A percentile compares a stretch with the other conserved stretches of the same genome.
These are phyloP conservation scores for Pseudoperonospora humuli DNA, from an alignment of 352 stramenopile species.

Conservation along the genomic window DNA sequence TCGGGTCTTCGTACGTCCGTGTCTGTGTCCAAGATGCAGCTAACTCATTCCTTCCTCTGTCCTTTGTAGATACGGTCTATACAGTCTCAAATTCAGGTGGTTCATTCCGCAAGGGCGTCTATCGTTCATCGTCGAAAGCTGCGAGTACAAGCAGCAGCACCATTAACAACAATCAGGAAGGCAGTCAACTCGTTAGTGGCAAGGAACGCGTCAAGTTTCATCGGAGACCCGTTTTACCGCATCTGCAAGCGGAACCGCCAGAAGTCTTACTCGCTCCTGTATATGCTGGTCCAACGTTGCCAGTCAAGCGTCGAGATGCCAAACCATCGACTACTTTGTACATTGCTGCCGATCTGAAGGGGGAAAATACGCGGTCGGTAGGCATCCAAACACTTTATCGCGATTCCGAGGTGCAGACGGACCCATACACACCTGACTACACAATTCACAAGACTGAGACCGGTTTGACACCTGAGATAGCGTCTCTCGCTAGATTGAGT, in stretches of 20 bases:
- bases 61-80: conserved; percentile 56
- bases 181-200: conserved; percentile 47
- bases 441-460: conserved; percentile 57
- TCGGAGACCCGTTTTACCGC: conserved; percentile 83
- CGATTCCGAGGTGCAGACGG: conserved; percentile 90
- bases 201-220: conserved; percentile 85
- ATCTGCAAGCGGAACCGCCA: conserved; percentile 78
- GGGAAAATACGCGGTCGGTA: conserved; percentile 52
- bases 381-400: conserved; percentile 89
- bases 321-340: conserved; percentile 6
- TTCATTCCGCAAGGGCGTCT: conserved; percentile 53
- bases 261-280: conserved; percentile 85
- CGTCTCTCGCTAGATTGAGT: conserved; percentile 66
- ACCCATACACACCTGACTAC: conserved; percentile 90
- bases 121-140: conserved; percentile 29
- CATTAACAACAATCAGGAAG: conserved; percentile 28
- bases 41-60: conserved; percentile 2
- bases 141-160: conserved; percentile 22
- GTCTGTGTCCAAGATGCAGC: neutral
- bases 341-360: conserved; percentile 31
- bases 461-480: conserved; percentile 68
- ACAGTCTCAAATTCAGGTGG: conserved; percentile 60
- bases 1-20: neutral
- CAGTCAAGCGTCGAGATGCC: neutral
- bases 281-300: conserved; percentile 1